Evolutionary conservation across 2,329 filamentous ascomycete species (phyloP).

Genomic region (Elsinoe perseae): DNA sequence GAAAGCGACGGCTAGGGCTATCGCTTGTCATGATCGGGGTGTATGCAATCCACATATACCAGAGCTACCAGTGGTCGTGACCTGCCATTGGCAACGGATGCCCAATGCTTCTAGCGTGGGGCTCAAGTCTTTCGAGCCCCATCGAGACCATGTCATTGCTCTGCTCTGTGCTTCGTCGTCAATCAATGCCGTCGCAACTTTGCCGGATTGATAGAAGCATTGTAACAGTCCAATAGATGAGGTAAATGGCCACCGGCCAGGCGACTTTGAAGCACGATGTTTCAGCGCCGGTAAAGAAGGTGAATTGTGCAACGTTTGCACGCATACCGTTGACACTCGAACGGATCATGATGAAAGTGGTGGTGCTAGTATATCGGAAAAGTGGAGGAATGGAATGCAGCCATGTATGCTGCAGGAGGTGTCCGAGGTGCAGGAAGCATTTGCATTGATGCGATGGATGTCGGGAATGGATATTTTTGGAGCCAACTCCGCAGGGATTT

Average conservation of each 20-base stretch:
- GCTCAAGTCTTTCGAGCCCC: conserved; percentile 1
- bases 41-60: background rate
- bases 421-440: background rate
- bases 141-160: conserved; percentile 1
- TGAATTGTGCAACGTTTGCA: conserved; percentile 1
- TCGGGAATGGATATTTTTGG: background rate
- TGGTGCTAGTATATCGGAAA: background rate
- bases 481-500: background rate
- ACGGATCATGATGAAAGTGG: background rate
- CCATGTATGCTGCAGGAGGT: background rate
- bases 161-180: background rate
- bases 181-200: background rate
- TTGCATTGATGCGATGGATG: background rate
- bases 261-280: conserved; percentile 10
- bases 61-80: background rate
- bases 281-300: conserved; percentile 2
- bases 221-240: conserved; percentile 13
- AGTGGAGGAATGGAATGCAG: background rate
- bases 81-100: background rate
- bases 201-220: background rate
- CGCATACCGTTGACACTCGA: background rate
- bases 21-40: background rate
- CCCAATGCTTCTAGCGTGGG: conserved; percentile 7
- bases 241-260: conserved; percentile 1
- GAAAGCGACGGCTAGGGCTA: background rate